phyloP scores from a whole-genome alignment of 768 basidiomycete genomes.

The Suillus cothurnatus region DNA sequence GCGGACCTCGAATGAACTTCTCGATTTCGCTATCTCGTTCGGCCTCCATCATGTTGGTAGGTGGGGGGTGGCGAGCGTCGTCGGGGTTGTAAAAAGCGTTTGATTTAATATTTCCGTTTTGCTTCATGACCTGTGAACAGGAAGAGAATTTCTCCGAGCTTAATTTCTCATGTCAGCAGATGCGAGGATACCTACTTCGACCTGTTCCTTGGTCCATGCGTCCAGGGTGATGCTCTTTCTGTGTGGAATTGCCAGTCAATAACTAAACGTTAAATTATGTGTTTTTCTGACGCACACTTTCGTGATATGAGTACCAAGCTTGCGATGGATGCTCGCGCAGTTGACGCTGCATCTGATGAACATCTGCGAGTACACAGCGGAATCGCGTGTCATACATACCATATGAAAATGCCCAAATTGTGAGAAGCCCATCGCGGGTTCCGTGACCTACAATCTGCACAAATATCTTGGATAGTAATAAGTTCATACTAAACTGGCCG shows the following conservation, averaged over 20 bases:
- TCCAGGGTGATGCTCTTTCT: slow-evolving; percentile 93
- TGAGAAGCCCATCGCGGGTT: slow-evolving; percentile 89
- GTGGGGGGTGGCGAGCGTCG: slow-evolving; percentile 79
- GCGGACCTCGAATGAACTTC: slow-evolving; percentile 81
- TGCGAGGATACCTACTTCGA: slow-evolving; percentile 58
- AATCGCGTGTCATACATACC: slow-evolving; percentile 45
- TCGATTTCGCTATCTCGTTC: slow-evolving; percentile 91
- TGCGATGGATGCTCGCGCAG: slow-evolving; percentile 92
- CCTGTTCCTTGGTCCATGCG: slow-evolving; percentile 85
- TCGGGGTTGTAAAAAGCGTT: slow-evolving; percentile 84
- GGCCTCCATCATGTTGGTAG: slow-evolving; percentile 73
- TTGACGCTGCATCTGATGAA: slow-evolving; percentile 53
- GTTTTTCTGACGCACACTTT: slow-evolving; percentile 71
- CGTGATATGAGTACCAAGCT: slow-evolving; percentile 90
- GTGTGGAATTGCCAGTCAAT: slow-evolving; percentile 9
- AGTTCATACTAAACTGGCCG: slow-evolving; percentile 15
- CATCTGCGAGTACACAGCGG: slow-evolving; percentile 10
- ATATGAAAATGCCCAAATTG: slow-evolving; percentile 88
- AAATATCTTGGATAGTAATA: slow-evolving; percentile 57
- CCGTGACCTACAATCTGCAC: slow-evolving; percentile 90
- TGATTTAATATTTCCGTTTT: slow-evolving; percentile 79
- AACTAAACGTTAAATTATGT: not conserved
- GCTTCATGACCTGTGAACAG: slow-evolving; percentile 65
- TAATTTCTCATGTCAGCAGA: slow-evolving; percentile 11
- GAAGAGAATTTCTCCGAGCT: slow-evolving; percentile 16